Percentiles rank a stretch among this genome's conserved stretches.
Evolutionary conservation across 1,284 basidiomycete species (phyloP).

Genomic region (Puccinia triticina): DNA sequence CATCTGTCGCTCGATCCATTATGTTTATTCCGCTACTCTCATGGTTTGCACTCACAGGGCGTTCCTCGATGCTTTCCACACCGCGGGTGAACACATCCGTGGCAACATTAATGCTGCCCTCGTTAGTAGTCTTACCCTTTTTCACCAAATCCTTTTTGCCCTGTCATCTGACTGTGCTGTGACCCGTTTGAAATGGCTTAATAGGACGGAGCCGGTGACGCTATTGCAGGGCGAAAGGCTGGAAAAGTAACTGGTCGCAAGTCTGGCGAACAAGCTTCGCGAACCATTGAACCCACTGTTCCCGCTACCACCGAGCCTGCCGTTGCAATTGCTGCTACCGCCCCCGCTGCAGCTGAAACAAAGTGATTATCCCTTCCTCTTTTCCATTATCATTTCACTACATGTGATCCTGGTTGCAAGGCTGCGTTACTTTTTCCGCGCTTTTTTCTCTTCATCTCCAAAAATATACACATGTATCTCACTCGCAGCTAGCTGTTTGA

Average conservation of each 20-base stretch:
- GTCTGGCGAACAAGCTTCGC: constrained; percentile 7
- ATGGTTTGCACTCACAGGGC: background rate
- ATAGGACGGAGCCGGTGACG: constrained; percentile 46
- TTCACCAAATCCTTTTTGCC: background rate
- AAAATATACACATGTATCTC: background rate
- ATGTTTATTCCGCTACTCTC: background rate
- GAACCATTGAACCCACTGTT: background rate
- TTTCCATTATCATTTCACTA: background rate
- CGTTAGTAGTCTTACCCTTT: background rate
- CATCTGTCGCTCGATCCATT: background rate
- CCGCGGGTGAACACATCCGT: constrained; percentile 41
- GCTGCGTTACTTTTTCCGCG: background rate
- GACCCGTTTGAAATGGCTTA: background rate
- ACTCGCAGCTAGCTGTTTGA: background rate
- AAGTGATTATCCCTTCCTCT: constrained; percentile 1
- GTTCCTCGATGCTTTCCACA: constrained; percentile 17
- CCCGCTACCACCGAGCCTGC: background rate
- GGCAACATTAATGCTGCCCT: constrained; percentile 47
- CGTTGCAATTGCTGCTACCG: background rate
- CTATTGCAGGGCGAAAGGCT: constrained; percentile 22
- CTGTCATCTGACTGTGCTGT: background rate
- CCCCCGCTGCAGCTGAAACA: background rate
- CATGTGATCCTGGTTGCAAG: background rate
- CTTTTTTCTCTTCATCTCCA: background rate
- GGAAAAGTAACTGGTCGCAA: constrained; percentile 20